Evolutionary conservation across 176 grass and related monocot species (phyloP), one percentile per base, ranked within the genome.

Genomic region (Ensete ventricosum): DNA sequence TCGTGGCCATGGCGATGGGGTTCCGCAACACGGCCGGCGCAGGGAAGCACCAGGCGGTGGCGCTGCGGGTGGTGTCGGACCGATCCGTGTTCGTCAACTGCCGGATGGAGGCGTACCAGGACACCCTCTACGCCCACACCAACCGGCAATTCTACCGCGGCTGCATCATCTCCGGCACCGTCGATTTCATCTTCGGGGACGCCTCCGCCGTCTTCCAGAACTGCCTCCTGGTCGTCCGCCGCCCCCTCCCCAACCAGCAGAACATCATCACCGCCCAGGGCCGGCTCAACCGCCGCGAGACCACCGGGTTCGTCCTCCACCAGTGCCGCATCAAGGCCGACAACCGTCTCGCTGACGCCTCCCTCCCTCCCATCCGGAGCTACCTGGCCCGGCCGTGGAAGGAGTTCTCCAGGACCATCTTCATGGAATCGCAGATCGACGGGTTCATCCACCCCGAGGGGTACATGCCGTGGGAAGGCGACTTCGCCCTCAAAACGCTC

Each of bases 151-250:
- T 85, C 82, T 98, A 93, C 73, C 88, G 95, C 8, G 84, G 89
- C 65, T 94, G 95, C 86, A 49, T 89, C 75, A 89, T 97, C 85
- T 67, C 88, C 52, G 94, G 90, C 83, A 90, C 90, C 54, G 78
- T 97, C n/a, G 88, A 97, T 77, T 91, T 97, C 75, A 82, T 97
- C 74, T 91, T 90, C 77, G 94, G 94, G 34, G 90, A 94, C 68
- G 88, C 88, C 1, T 66, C 90, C 0, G 90, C 95, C 27, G 78
- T 98, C 11, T 98, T 98, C 86, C 90, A 98, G 82, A 84, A 85
- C 53, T 94, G 95, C 88, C 55, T 89, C 53, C 21, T 98, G 7
- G 60, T 89, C 43, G 82, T 91, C 16, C 91, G 86, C 34, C 82
- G 62, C 19, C 90, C 95, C 1, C 86, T 85, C 2, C 51, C 12